Base-by-base conservation (phyloP, 208 protist genomes). In the Spongospora subterranea region DNA sequence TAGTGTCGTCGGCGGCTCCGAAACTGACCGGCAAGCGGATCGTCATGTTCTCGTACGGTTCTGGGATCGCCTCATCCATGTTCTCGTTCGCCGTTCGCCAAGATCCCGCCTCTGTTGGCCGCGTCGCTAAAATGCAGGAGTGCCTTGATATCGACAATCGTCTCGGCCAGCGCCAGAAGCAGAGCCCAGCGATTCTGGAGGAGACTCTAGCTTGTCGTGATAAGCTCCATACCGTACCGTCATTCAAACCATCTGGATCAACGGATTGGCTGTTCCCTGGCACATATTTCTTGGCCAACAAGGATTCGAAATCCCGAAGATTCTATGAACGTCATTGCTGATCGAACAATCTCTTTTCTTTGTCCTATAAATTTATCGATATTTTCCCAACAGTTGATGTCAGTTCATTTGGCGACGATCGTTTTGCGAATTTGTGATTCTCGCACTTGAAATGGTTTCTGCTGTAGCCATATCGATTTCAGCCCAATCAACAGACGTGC, bases 1-100 rank as follows among this genome's bases (percentile, higher is more conserved):
- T 97, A 60, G 46, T 97, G 39, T n/a, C 64, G 46, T 77, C 32
- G 24, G 20, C 91, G 39, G 77, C 82, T 13, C 46, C 41, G 11
- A 32, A 90, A 17, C 53, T 94, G 0, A 82, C 54, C 17, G 95
- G 94, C 66, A 96, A 96, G 89, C 60, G 94, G 20, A 77, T 96
- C 0, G 11, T 97, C 39, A 92, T 95, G 43, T 98, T 97, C 93
- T 97, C 95, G 0, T 98, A 97, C 88, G 97, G 97, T 54, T 96
- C 93, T 39, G 97, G 97, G 39, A 64, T 96, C 0, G 94, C 95
- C 20, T 88, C 96, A 0, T 93, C 95, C 35, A 92, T 97, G 77
- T 97, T 97, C 92, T 94, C 92, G 29, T 45, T 97, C 17, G 40
- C 32, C 24, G 77, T 45, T 17, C 43, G 90, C 0, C 77, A 45